Conservation (phyloP, 2,329 filamentous ascomycete species). For the Podosphaera fusca region DNA sequence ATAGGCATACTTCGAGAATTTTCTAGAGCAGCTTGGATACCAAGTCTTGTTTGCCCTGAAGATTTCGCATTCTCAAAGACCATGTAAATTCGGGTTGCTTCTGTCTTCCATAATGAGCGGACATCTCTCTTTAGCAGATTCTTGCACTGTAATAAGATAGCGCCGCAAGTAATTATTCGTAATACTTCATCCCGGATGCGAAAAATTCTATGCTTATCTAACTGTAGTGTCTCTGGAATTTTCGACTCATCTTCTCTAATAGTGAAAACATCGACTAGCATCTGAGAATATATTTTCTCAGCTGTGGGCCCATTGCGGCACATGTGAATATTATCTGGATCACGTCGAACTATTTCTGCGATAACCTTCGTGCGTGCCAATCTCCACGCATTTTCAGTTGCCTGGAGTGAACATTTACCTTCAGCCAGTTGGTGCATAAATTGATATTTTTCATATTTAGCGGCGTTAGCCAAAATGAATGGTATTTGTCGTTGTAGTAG, state of each 20-base stretch:
- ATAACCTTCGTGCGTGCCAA: conserved; percentile 39
- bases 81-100: conserved; percentile 46
- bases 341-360: conserved; percentile 41
- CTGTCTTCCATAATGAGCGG: conserved; percentile 51
- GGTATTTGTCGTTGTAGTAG: conserved; percentile 50
- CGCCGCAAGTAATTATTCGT: conserved; percentile 48
- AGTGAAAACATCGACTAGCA: conserved; percentile 54
- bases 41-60: conserved; percentile 28
- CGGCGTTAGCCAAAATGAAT: conserved; percentile 44
- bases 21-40: conserved; percentile 38
- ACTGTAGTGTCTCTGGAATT: conserved; percentile 49
- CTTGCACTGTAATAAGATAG: conserved; percentile 58
- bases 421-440: conserved; percentile 43
- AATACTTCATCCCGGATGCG: conserved; percentile 32
- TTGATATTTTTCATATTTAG: conserved; percentile 49
- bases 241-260: conserved; percentile 31
- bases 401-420: conserved; percentile 29
- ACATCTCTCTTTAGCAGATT: conserved; percentile 66
- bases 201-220: conserved; percentile 41
- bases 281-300: conserved; percentile 52
- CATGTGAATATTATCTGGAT: conserved; percentile 43
- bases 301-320: conserved; percentile 37
- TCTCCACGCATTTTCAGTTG: conserved; percentile 42
- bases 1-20: conserved; percentile 38
- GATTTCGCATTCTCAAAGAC: conserved; percentile 35